phyloP scores from a whole-genome alignment of 1,284 basidiomycete species.

The Volvariella volvacea region DNA sequence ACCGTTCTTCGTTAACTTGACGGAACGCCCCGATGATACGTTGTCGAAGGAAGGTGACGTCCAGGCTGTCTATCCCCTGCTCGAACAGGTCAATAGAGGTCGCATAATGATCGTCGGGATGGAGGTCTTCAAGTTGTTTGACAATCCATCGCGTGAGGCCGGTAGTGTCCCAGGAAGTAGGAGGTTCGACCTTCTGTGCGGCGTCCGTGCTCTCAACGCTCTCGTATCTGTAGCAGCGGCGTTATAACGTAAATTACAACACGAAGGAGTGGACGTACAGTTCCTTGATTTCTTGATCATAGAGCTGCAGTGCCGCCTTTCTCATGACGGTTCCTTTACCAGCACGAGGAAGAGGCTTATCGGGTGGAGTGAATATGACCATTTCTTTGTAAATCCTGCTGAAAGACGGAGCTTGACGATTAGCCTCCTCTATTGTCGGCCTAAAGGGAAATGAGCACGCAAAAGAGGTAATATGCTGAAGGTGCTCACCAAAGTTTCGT shows the following conservation, averaged over 20 bases:
- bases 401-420: conserved; percentile 28
- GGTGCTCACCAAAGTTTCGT: neutral
- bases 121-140: conserved; percentile 19
- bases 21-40: conserved; percentile 23
- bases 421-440: conserved; percentile 32
- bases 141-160: conserved; percentile 22
- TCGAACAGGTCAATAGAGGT: conserved; percentile 24
- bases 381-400: conserved; percentile 37
- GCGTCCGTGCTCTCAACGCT: conserved; percentile 17
- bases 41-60: conserved; percentile 26
- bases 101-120: conserved; percentile 13
- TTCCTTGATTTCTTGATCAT: conserved; percentile 26
- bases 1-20: conserved; percentile 3
- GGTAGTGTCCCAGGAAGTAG: conserved; percentile 18
- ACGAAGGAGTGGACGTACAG: conserved; percentile 15
- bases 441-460: conserved; percentile 2
- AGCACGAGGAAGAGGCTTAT: conserved; percentile 28
- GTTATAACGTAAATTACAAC: neutral
- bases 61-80: conserved; percentile 33
- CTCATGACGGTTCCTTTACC: conserved; percentile 31
- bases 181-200: conserved; percentile 12
- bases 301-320: conserved; percentile 25
- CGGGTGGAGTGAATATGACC: conserved; percentile 23
- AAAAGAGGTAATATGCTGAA: neutral
- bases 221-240: conserved; percentile 19